Base-by-base conservation (phyloP, 2,329 filamentous ascomycete species). In the Fusarium redolens region DNA sequence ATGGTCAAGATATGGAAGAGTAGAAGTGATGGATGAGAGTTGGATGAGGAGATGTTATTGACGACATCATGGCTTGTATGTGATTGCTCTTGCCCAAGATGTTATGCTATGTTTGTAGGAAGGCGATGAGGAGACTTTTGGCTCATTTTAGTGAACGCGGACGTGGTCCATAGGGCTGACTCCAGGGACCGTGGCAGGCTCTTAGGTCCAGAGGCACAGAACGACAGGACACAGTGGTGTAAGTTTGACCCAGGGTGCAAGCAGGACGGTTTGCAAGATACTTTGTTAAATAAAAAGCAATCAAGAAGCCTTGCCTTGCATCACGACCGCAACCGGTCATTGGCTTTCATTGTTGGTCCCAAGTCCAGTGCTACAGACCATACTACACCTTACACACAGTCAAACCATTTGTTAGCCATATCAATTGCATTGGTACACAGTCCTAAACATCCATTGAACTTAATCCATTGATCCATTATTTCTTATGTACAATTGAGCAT, bases 401-500 rank as follows among this genome's bases (percentile, higher is more conserved):
- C 40, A 25, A 33, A 18, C 11, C 13, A 61, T 68, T 48, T 43
- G 40, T 30, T 54, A 25, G 40, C 31, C 61, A 58, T 52, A 30
- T 28, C 45, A 58, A n/a, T 52, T 37, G 43, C 30, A 58, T 40
- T 52, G 40, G 40, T 25, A 25, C 45, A 71, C 60, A 43, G 43
- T 44, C 58, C 38, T 56, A 54, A 47, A 64, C 13, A 69, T 69
- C 56, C 54, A 47, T 65, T 66, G 38, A 45, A 64, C 56, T 69
- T 45, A 64, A 60, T 59, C 59, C 60, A 55, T 74, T 76, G 70
- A 75, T 61, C 73, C 71, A 50, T 71, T 72, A 65, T 77, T 73
- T 72, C 70, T 78, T 82, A 82, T 83, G 71, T 83, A 83, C 82
- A 83, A 77, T 78, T 69, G 77, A 72, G 77, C 69, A 58, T 67